Percentiles rank a stretch among this genome's conserved stretches.
These are phyloP conservation scores for Scedosporium dehoogii DNA, from an alignment of 2,329 filamentous ascomycete genomes.

Conservation along the genomic window DNA sequence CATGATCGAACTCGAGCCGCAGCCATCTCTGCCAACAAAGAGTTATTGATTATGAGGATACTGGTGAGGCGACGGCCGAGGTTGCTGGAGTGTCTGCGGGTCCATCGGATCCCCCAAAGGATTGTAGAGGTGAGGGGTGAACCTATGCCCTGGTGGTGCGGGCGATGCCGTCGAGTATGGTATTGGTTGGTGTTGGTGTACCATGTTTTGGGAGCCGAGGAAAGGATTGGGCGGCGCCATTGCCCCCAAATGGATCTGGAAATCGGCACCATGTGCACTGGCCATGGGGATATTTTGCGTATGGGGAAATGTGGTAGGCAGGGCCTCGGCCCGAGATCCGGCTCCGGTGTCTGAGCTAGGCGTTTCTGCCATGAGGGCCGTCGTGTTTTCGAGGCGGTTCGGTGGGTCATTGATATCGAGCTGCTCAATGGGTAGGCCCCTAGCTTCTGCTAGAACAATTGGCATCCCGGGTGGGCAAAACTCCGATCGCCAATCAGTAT, in stretches of 20 bases:
- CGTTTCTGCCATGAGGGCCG: background rate
- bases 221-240: background rate
- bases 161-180: background rate
- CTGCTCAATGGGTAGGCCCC: constrained; percentile 9
- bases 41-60: background rate
- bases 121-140: background rate
- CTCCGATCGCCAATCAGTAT: constrained; percentile 9
- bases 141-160: background rate
- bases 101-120: background rate
- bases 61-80: background rate
- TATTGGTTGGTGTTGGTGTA: background rate
- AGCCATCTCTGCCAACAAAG: background rate
- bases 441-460: constrained; percentile 10
- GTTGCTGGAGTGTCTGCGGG: background rate
- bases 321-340: background rate
- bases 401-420: background rate
- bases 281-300: background rate
- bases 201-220: background rate
- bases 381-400: background rate
- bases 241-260: background rate
- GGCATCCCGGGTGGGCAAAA: constrained; percentile 11
- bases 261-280: background rate
- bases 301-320: background rate
- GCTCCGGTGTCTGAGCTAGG: background rate
- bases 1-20: background rate